phyloP scores from a whole-genome alignment of 495 filamentous ascomycete species.

The Neurospora sp. region DNA sequence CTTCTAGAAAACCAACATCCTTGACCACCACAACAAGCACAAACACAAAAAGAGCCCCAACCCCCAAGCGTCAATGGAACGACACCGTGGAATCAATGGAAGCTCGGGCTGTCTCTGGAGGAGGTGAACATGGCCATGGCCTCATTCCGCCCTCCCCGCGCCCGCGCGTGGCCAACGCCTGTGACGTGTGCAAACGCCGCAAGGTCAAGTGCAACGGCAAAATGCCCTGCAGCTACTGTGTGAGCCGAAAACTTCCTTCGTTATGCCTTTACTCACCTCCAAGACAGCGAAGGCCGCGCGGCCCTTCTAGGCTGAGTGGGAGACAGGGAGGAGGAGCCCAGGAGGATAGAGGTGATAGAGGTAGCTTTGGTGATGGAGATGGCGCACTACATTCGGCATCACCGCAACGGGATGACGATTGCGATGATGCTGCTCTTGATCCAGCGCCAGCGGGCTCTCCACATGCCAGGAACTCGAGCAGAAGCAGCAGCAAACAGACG shows the following conservation, averaged over 20 bases:
- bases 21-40: neutral
- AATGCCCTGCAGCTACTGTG: slow-evolving; percentile 28
- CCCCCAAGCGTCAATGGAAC: neutral
- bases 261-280: slow-evolving; percentile 14
- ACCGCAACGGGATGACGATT: neutral
- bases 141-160: slow-evolving; percentile 1
- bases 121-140: neutral
- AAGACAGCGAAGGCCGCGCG: neutral
- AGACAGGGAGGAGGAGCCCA: too few species aligned
- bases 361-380: neutral
- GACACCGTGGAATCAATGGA: neutral
- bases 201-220: slow-evolving; percentile 34
- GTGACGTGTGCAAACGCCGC: slow-evolving; percentile 35
- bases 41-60: neutral
- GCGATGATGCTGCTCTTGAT: too few species aligned
- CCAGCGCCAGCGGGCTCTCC: neutral
- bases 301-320: too few species aligned
- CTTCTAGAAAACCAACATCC: neutral
- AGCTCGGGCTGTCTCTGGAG: neutral
- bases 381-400: neutral
- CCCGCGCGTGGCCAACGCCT: slow-evolving; percentile 32
- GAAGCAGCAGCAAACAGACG: neutral
- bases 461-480: neutral
- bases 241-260: slow-evolving; percentile 13
- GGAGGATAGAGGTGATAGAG: neutral